Evolutionary conservation across 2,329 filamentous ascomycete genomes (phyloP).

Genomic region (Botryotinia narcissicola): DNA sequence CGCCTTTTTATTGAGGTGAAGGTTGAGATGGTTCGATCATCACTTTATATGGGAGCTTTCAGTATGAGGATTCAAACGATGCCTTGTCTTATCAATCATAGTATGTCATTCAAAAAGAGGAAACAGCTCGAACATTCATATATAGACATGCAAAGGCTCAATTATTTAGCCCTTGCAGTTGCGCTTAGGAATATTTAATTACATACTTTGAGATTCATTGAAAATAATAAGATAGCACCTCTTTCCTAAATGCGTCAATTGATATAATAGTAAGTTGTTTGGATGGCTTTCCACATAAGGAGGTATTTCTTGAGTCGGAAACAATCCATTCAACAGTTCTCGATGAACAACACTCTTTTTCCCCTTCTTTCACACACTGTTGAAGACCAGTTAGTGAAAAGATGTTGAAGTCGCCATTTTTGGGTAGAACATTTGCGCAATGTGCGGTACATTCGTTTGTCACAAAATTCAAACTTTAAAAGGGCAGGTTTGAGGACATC

Average conservation of each 20-base stretch:
- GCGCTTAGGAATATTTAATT: neutral
- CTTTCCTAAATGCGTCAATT: neutral
- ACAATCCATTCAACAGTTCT: neutral
- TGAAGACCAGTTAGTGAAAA: neutral
- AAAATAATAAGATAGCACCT: rapidly evolving
- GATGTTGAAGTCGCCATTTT: too few relatives aligned
- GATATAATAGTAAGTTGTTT: neutral
- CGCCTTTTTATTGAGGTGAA: neutral
- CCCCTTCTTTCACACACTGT: neutral
- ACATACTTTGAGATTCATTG: neutral
- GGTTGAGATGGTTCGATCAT: neutral
- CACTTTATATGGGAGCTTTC: neutral
- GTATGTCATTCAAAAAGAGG: neutral
- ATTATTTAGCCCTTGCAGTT: neutral
- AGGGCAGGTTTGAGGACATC: neutral
- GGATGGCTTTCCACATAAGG: neutral
- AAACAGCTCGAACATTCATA: neutral
- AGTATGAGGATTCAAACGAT: neutral
- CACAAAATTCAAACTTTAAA: neutral
- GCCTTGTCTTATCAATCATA: neutral
- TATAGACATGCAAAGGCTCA: neutral
- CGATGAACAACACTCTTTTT: neutral
- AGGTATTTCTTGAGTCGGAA: neutral
- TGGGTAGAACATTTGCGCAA: neutral
- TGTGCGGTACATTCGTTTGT: neutral